A percentile compares a stretch with the other conserved stretches of the same genome.
Conservation (phyloP, 106 monocot species). For the Cymbidium sinense region DNA sequence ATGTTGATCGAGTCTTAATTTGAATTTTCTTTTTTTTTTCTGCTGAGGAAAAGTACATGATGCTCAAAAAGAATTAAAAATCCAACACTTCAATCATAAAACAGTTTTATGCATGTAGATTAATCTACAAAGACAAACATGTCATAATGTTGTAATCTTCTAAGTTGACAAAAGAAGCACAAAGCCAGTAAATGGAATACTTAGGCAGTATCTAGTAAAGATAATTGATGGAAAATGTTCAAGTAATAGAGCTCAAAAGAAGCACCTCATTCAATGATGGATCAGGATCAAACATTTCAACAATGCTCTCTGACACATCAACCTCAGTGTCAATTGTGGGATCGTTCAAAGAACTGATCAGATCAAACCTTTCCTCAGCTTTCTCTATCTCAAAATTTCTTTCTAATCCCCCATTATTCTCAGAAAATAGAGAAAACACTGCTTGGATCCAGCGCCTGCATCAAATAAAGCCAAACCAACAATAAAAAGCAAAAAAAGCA, state of each 20-base stretch:
- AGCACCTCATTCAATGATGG: conserved; percentile 68
- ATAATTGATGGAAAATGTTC: background rate
- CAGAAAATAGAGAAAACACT: conserved; percentile 28
- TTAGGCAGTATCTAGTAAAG: background rate
- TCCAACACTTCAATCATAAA: background rate
- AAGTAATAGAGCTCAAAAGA: background rate
- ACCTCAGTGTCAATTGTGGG: conserved; percentile 25
- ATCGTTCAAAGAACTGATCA: conserved; percentile 4
- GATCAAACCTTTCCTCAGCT: background rate
- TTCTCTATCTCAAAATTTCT: conserved; percentile 10
- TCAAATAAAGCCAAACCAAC: background rate
- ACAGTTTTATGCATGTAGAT: background rate
- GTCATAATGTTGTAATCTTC: background rate
- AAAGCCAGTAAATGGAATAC: background rate
- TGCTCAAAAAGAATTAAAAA: background rate
- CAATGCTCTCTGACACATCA: conserved; percentile 57
- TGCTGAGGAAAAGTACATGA: background rate
- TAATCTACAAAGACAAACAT: background rate
- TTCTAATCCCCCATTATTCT: background rate
- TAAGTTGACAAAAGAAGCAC: background rate
- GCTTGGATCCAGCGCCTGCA: conserved; percentile 96
- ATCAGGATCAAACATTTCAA: conserved; percentile 45
- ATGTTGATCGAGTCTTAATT: background rate
- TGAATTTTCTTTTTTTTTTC: background rate
- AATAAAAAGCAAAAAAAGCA: background rate